Conservation (phyloP, 2,329 filamentous ascomycete genomes). For the Dothideomycetes sp. region DNA sequence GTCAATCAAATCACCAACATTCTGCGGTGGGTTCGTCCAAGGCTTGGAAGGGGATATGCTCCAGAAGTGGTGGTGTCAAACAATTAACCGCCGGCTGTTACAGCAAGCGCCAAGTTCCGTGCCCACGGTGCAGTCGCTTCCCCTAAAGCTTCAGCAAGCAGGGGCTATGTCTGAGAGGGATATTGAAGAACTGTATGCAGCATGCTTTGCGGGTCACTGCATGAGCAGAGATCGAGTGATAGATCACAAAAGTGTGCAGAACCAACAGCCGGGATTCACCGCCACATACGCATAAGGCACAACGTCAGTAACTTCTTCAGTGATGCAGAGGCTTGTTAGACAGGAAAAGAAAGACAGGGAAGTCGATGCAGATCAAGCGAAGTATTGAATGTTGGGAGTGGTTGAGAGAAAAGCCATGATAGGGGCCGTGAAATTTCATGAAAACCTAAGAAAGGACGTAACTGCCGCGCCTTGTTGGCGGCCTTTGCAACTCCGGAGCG, state of each 20-base stretch:
- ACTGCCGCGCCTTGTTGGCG: slow-evolving; percentile 9
- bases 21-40: no score
- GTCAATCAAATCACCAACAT: no score
- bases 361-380: background rate
- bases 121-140: no score
- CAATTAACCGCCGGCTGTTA: no score
- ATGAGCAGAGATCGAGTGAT: background rate
- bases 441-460: slow-evolving; percentile 14
- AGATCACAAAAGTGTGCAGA: no score
- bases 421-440: slow-evolving; percentile 14
- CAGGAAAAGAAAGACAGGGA: background rate
- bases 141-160: no score
- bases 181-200: background rate
- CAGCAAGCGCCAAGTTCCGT: no score
- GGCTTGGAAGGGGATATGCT: no score
- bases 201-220: background rate
- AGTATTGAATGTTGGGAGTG: slow-evolving; percentile 4
- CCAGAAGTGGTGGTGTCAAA: no score
- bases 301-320: background rate
- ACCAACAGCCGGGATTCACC: no score
- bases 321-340: background rate
- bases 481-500: slow-evolving; percentile 13
- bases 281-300: background rate
- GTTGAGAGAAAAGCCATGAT: slow-evolving; percentile 10
- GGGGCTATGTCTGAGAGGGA: no score